These are phyloP conservation scores for Exophiala alcalophila DNA, from an alignment of 2,329 filamentous ascomycete genomes.

Conservation along the genomic window DNA sequence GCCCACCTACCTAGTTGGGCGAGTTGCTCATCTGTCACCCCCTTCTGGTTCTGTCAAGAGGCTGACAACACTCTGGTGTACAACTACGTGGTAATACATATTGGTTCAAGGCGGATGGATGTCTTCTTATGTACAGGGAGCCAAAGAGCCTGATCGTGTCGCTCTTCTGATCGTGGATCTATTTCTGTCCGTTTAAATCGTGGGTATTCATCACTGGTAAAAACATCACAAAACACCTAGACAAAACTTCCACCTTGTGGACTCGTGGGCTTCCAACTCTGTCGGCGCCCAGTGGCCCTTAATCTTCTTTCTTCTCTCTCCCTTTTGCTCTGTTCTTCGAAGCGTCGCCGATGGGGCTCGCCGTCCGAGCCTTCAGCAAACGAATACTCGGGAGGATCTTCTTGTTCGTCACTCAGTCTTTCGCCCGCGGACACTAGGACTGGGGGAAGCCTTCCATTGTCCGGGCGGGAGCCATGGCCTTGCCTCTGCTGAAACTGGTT, in stretches of 20 bases:
- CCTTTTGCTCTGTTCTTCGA: slow-evolving; percentile 28
- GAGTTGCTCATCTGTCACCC: too few relatives aligned
- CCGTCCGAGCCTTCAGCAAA: slow-evolving; percentile 14
- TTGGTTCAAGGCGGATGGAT: too few relatives aligned
- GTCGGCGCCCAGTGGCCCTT: slow-evolving; percentile 21
- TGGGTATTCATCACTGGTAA: too few relatives aligned
- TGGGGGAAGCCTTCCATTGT: slow-evolving; percentile 16
- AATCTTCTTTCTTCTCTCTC: slow-evolving; percentile 27
- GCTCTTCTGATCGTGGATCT: too few relatives aligned
- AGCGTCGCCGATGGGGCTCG: slow-evolving; percentile 20
- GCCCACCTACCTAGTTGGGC: too few relatives aligned
- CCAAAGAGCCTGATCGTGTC: too few relatives aligned
- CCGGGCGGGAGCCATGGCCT: slow-evolving; percentile 12
- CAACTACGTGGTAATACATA: too few relatives aligned
- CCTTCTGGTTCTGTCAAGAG: too few relatives aligned
- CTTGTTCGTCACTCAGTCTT: slow-evolving; percentile 12
- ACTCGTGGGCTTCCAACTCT: slow-evolving; percentile 22
- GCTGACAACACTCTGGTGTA: too few relatives aligned
- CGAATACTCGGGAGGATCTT: background rate
- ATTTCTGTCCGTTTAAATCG: too few relatives aligned
- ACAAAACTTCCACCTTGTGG: slow-evolving; percentile 13
- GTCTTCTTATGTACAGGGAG: too few relatives aligned
- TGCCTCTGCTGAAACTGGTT: slow-evolving; percentile 14
- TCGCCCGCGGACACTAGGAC: slow-evolving; percentile 14
- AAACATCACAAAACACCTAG: too few relatives aligned